Percentiles rank a stretch among this genome's conserved stretches.
Evolutionary conservation across 495 filamentous ascomycete genomes (phyloP).

Genomic region (Tuber borchii): DNA sequence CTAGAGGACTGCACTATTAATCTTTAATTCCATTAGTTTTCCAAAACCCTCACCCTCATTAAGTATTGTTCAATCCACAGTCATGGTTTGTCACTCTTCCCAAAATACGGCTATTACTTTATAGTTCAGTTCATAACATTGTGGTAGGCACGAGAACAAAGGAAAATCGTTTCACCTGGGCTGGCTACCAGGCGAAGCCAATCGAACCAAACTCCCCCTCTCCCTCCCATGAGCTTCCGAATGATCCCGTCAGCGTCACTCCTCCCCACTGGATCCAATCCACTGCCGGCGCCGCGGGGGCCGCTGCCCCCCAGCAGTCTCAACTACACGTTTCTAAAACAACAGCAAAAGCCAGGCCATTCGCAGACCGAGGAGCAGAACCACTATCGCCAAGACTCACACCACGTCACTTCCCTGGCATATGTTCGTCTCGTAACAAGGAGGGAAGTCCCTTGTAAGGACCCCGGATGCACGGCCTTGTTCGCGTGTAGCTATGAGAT

Average conservation of each 20-base stretch:
- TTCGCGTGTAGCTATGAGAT: slow-evolving; percentile 30
- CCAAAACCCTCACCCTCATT: not conserved
- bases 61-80: not conserved
- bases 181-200: slow-evolving; percentile 1
- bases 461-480: slow-evolving; percentile 14
- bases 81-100: slow-evolving; percentile 6
- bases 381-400: slow-evolving; percentile 22
- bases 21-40: not conserved
- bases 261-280: slow-evolving; percentile 18
- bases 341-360: slow-evolving; percentile 19
- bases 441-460: slow-evolving; percentile 13
- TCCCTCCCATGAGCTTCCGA: slow-evolving; percentile 22
- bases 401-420: slow-evolving; percentile 11
- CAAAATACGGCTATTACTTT: not conserved
- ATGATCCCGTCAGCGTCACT: slow-evolving; percentile 8
- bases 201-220: slow-evolving; percentile 16
- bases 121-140: not conserved
- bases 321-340: slow-evolving; percentile 8
- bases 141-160: not conserved
- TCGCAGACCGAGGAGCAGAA: slow-evolving; percentile 17
- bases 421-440: slow-evolving; percentile 12
- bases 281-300: slow-evolving; percentile 11
- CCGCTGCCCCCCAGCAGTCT: slow-evolving; percentile 15
- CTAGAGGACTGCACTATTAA: not conserved
- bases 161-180: not conserved